phyloP scores from a whole-genome alignment of 2,329 filamentous ascomycete genomes.

The Emericellopsis cladophorae region DNA sequence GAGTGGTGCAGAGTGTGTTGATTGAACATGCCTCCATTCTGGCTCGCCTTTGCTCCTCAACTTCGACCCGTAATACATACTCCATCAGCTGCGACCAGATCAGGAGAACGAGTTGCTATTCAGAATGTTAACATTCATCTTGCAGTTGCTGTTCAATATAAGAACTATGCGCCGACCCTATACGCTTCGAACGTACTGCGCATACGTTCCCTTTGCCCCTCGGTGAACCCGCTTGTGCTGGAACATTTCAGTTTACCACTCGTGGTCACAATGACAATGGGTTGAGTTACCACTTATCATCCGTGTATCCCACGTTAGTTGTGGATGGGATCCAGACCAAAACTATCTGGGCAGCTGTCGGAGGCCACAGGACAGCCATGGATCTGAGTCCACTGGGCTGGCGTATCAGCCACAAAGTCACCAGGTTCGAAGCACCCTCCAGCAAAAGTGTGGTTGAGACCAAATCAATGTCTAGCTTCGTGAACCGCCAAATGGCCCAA shows the following conservation, averaged over 20 bases:
- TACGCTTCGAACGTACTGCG: background rate
- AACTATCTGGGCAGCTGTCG: background rate
- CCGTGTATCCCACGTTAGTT: background rate
- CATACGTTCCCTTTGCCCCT: background rate
- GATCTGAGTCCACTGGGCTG: constrained; percentile 16
- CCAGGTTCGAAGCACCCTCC: constrained; percentile 22
- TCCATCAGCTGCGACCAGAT: too few species aligned
- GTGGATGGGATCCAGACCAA: background rate
- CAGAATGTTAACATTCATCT: too few species aligned
- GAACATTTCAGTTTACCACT: background rate
- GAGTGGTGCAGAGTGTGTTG: too few species aligned
- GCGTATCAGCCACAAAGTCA: constrained; percentile 26
- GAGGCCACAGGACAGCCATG: background rate
- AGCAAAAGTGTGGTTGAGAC: constrained; percentile 32
- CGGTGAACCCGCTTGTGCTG: background rate
- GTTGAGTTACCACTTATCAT: background rate
- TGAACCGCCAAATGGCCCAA: constrained; percentile 15
- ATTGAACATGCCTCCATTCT: too few species aligned
- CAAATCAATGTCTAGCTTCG: constrained; percentile 35
- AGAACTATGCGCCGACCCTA: background rate
- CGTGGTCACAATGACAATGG: background rate
- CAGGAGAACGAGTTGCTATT: too few species aligned
- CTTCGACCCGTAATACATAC: too few species aligned
- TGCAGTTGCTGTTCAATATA: too few species aligned
- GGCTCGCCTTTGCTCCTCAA: too few species aligned